Conservation (phyloP, 768 basidiomycete species). For the Mycena latifolia region DNA sequence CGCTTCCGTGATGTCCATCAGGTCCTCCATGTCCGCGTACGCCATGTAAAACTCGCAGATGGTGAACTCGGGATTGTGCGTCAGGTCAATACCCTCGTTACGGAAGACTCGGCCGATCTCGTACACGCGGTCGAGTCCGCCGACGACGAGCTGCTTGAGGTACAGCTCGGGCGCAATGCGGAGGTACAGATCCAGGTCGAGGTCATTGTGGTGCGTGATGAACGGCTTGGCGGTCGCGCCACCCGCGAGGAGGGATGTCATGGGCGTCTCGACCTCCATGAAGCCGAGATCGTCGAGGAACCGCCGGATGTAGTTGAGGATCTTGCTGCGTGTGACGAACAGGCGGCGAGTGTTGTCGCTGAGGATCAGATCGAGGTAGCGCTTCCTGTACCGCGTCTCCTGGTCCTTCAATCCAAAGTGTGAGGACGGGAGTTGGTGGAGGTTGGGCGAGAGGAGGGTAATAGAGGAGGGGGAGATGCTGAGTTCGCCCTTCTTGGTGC, state of each 20-base stretch:
- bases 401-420: slow-evolving; percentile 98
- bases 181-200: slow-evolving; percentile 95
- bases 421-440: slow-evolving; percentile 93
- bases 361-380: slow-evolving; percentile 98
- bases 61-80: slow-evolving; percentile 99
- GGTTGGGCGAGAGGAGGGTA: slow-evolving; percentile 92
- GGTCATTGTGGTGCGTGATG: slow-evolving; percentile 98
- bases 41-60: slow-evolving; percentile 99
- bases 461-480: slow-evolving; percentile 87
- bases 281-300: slow-evolving; percentile 94
- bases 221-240: slow-evolving; percentile 99
- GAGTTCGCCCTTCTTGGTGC: slow-evolving; percentile 96
- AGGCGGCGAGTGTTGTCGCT: slow-evolving; percentile 90
- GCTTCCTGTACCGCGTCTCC: slow-evolving; percentile 97
- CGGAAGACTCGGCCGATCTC: slow-evolving; percentile 99
- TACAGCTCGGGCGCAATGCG: slow-evolving; percentile 98
- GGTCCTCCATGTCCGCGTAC: slow-evolving; percentile 98
- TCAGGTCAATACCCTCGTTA: slow-evolving; percentile 98
- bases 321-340: slow-evolving; percentile 89
- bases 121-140: slow-evolving; percentile 97
- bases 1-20: slow-evolving; percentile 97
- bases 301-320: slow-evolving; percentile 93
- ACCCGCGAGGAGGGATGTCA: slow-evolving; percentile 96
- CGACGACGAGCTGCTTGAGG: slow-evolving; percentile 97
- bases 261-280: slow-evolving; percentile 99